These are phyloP conservation scores for Pythium monospermum DNA, from an alignment of 352 stramenopile genomes.

Conservation along the genomic window DNA sequence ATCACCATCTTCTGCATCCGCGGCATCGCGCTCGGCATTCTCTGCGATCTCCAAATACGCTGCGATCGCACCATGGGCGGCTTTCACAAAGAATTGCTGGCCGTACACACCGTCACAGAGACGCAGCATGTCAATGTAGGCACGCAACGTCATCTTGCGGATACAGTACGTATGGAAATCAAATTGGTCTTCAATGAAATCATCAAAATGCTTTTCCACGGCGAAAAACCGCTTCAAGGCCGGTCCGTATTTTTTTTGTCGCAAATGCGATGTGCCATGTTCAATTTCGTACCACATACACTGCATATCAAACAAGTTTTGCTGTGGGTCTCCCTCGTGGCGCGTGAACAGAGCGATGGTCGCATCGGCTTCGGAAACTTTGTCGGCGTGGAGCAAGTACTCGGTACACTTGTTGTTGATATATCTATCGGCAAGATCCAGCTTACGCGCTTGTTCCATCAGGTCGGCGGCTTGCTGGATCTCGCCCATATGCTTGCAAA, in stretches of 20 bases:
- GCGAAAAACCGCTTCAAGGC: slow-evolving; percentile 94
- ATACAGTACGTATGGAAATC: slow-evolving; percentile 99
- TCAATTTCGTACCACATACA: slow-evolving; percentile 99
- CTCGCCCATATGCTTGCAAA: slow-evolving; percentile 94
- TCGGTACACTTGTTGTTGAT: slow-evolving; percentile 99
- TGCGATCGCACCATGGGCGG: slow-evolving; percentile 84
- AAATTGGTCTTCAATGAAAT: slow-evolving; percentile 98
- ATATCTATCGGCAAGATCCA: slow-evolving; percentile 97
- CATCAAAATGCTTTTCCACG: slow-evolving; percentile 97
- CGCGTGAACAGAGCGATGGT: slow-evolving; percentile 96
- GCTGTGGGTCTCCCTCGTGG: slow-evolving; percentile 94
- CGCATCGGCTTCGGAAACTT: slow-evolving; percentile 89
- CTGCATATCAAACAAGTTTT: slow-evolving; percentile 98
- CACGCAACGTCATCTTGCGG: slow-evolving; percentile 95
- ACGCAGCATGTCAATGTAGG: slow-evolving; percentile 93
- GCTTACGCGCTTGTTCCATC: slow-evolving; percentile 89
- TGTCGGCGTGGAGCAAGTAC: slow-evolving; percentile 93
- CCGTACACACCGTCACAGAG: slow-evolving; percentile 92
- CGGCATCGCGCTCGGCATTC: slow-evolving; percentile 38
- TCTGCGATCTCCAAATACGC: slow-evolving; percentile 89
- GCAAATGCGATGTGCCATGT: slow-evolving; percentile 53
- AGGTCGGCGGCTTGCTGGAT: slow-evolving; percentile 87
- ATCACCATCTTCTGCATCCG: slow-evolving; percentile 57
- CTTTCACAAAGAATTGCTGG: slow-evolving; percentile 85
- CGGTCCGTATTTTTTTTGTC: slow-evolving; percentile 64